These are phyloP conservation scores for Parastagonospora avenae DNA, from an alignment of 2,329 filamentous ascomycete species.

Conservation along the genomic window DNA sequence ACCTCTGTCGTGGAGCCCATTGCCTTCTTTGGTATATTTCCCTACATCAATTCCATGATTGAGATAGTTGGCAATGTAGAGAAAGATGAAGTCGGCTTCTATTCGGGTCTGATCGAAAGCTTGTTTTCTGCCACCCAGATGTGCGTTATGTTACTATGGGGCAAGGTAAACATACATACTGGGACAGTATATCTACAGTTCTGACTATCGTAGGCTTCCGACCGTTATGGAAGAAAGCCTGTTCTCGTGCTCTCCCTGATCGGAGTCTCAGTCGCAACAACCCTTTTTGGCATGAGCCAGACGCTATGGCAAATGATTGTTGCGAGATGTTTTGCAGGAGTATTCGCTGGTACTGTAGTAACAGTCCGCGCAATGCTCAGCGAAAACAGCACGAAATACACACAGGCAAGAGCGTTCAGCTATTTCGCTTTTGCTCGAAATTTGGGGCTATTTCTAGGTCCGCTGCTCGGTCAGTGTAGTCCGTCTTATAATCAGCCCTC, in stretches of 20 bases:
- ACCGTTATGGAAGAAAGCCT: constrained; percentile 73
- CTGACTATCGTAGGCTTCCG: constrained; percentile 54
- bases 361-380: constrained; percentile 78
- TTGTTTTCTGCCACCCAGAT: constrained; percentile 78
- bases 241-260: constrained; percentile 70
- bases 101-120: constrained; percentile 72
- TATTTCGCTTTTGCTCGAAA: constrained; percentile 79
- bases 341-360: constrained; percentile 76
- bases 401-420: constrained; percentile 74
- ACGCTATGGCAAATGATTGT: constrained; percentile 76
- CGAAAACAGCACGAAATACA: constrained; percentile 71
- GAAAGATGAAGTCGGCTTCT: constrained; percentile 76
- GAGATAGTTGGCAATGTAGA: constrained; percentile 66
- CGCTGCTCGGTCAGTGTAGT: constrained; percentile 57
- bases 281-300: constrained; percentile 70
- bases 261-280: constrained; percentile 66
- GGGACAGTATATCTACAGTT: not conserved
- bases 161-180: constrained; percentile 46
- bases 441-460: constrained; percentile 74
- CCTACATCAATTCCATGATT: constrained; percentile 81
- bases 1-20: constrained; percentile 75
- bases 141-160: constrained; percentile 78
- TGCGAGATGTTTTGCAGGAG: constrained; percentile 71
- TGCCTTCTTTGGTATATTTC: constrained; percentile 83
- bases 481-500: not conserved